phyloP scores from a whole-genome alignment of 2,329 filamentous ascomycete species.

The Fusarium oligoseptatum region DNA sequence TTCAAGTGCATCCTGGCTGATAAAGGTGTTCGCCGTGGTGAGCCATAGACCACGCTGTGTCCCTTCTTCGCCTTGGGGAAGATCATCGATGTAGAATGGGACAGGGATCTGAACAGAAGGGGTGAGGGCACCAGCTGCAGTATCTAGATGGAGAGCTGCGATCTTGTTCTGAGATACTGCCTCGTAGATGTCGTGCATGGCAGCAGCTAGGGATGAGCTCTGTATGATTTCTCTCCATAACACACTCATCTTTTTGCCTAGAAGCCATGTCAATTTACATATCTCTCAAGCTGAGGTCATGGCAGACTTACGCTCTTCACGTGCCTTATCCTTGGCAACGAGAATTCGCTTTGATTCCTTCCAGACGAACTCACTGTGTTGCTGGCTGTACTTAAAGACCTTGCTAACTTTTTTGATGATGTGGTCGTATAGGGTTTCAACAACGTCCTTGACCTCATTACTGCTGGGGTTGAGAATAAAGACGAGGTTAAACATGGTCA shows the following conservation, averaged over 20 bases:
- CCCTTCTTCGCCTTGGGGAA: constrained; percentile 76
- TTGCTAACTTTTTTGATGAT: constrained; percentile 94
- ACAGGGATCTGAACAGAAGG: constrained; percentile 75
- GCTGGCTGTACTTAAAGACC: constrained; percentile 92
- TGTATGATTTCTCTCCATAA: constrained; percentile 80
- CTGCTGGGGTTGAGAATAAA: constrained; percentile 88
- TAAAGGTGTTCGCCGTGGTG: constrained; percentile 85
- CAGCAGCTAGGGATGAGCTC: constrained; percentile 83
- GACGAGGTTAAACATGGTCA: constrained; percentile 98
- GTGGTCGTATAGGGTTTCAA: constrained; percentile 85
- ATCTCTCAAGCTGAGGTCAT: not conserved
- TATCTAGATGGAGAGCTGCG: constrained; percentile 83
- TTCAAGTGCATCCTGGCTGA: constrained; percentile 75
- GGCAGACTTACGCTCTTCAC: constrained; percentile 70
- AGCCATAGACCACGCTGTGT: constrained; percentile 84
- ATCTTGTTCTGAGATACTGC: constrained; percentile 88
- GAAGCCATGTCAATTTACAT: constrained; percentile 14
- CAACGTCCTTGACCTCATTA: constrained; percentile 80
- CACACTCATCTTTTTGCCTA: constrained; percentile 71
- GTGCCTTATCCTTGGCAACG: constrained; percentile 83
- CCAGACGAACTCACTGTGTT: constrained; percentile 90
- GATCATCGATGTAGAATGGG: constrained; percentile 78
- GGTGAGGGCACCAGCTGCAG: constrained; percentile 67
- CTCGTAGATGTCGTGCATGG: constrained; percentile 84
- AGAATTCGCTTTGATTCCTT: constrained; percentile 89